phyloP scores from a whole-genome alignment of 257 asterid species.

The Solanum virginianum region DNA sequence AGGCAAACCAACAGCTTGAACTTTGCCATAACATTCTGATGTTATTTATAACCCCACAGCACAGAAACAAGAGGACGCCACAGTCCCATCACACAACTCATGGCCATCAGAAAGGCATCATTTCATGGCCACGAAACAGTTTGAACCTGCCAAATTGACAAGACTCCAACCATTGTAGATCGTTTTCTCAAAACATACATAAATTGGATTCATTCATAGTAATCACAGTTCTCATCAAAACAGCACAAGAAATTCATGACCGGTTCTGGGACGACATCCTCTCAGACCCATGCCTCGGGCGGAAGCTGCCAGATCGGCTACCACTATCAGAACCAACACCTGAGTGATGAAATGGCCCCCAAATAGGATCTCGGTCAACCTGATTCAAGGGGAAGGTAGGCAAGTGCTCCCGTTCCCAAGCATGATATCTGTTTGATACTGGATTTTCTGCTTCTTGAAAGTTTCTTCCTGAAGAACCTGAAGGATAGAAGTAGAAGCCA shows the following conservation, averaged over 20 bases:
- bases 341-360: conserved; percentile 57
- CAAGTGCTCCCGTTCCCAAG: conserved; percentile 55
- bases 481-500: conserved; percentile 48
- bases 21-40: conserved; percentile 1
- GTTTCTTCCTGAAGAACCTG: conserved; percentile 43
- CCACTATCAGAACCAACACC: conserved; percentile 27
- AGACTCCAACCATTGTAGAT: conserved; percentile 19
- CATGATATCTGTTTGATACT: conserved; percentile 22
- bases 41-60: conserved; percentile 8
- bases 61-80: conserved; percentile 22
- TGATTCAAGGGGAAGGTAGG: conserved; percentile 29
- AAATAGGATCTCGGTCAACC: conserved; percentile 43
- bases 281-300: conserved; percentile 68
- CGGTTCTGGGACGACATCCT: conserved; percentile 70
- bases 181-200: conserved; percentile 26
- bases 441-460: conserved; percentile 53
- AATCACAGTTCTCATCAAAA: conserved; percentile 24
- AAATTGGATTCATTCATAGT: conserved; percentile 22
- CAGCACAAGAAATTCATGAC: conserved; percentile 21
- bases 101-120: conserved; percentile 14
- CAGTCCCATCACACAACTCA: conserved; percentile 35
- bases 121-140: conserved; percentile 27
- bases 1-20: not conserved
- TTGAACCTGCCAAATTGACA: conserved; percentile 14
- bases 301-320: conserved; percentile 30